Percentiles rank a stretch among this genome's conserved stretches.
phyloP scores from a whole-genome alignment of 2,329 filamentous ascomycete species.

The Pseudogymnoascus sp. region DNA sequence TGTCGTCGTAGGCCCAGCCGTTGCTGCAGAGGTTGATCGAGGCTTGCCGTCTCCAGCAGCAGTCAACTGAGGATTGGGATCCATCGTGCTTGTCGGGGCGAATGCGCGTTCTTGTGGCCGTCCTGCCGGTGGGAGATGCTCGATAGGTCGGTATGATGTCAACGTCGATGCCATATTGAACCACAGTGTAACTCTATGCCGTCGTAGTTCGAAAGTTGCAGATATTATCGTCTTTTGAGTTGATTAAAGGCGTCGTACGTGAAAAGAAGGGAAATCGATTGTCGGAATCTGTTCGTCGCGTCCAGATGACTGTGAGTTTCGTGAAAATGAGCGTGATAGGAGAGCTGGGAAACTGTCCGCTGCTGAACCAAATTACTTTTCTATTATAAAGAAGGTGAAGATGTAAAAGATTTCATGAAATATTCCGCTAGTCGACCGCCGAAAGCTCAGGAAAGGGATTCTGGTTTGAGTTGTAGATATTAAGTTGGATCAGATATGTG shows the following conservation, averaged over 20 bases:
- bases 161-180: slow-evolving; percentile 5
- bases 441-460: neutral
- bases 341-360: neutral
- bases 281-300: slow-evolving; percentile 1
- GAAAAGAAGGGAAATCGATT: neutral
- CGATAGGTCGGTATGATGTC: slow-evolving; percentile 3
- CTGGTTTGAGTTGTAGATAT: slow-evolving; percentile 1
- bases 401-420: neutral
- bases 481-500: slow-evolving; percentile 7
- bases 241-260: neutral
- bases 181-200: neutral
- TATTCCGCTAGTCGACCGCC: neutral
- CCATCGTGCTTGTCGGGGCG: slow-evolving; percentile 34
- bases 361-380: neutral
- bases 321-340: slow-evolving; percentile 3
- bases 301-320: slow-evolving; percentile 1
- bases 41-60: slow-evolving; percentile 43
- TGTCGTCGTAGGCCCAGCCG: slow-evolving; percentile 33
- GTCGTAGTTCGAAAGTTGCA: neutral
- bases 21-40: slow-evolving; percentile 44
- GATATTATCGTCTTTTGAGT: neutral
- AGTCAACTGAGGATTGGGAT: slow-evolving; percentile 33
- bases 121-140: neutral
- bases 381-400: slow-evolving; percentile 3
- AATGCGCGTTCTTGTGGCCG: slow-evolving; percentile 33